These are phyloP conservation scores for Aspergillus conjunctus DNA, from an alignment of 495 filamentous ascomycete species.

Conservation along the genomic window DNA sequence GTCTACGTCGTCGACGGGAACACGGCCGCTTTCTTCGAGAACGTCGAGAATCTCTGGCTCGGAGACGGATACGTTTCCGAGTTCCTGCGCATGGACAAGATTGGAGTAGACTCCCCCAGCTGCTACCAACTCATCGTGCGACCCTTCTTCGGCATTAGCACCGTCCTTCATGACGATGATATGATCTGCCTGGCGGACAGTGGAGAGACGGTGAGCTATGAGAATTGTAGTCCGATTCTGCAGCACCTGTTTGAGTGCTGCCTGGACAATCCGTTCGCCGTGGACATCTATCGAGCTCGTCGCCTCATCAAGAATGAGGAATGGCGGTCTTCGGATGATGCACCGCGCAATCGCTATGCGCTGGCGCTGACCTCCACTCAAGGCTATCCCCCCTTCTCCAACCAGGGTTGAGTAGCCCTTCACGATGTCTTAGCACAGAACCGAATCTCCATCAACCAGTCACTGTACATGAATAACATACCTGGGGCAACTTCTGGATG, in stretches of 20 bases:
- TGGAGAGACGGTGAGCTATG: conserved; percentile 62
- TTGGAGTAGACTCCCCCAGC: conserved; percentile 48
- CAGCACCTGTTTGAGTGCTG: conserved; percentile 44
- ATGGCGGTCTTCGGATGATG: conserved; percentile 76
- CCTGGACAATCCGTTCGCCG: conserved; percentile 51
- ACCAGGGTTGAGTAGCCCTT: conserved; percentile 42
- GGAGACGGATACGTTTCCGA: neutral
- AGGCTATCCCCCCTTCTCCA: conserved; percentile 36
- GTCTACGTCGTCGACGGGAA: neutral
- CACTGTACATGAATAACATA: too few species aligned
- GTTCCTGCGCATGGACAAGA: conserved; percentile 40
- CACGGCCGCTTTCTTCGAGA: neutral
- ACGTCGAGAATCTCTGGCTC: neutral
- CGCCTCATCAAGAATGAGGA: conserved; percentile 66
- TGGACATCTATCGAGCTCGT: conserved; percentile 54
- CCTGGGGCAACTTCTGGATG: conserved; percentile 34
- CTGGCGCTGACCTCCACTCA: conserved; percentile 58
- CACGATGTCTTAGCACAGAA: too few species aligned
- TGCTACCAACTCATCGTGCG: conserved; percentile 39
- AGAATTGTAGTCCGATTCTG: conserved; percentile 43
- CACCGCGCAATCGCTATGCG: conserved; percentile 71
- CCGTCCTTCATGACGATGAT: conserved; percentile 57
- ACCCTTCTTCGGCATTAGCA: conserved; percentile 50
- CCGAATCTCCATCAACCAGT: too few species aligned
- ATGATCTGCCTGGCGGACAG: conserved; percentile 53